These are phyloP conservation scores for Stemphylium vesicarium DNA, from an alignment of 2,329 filamentous ascomycete species.

Conservation along the genomic window DNA sequence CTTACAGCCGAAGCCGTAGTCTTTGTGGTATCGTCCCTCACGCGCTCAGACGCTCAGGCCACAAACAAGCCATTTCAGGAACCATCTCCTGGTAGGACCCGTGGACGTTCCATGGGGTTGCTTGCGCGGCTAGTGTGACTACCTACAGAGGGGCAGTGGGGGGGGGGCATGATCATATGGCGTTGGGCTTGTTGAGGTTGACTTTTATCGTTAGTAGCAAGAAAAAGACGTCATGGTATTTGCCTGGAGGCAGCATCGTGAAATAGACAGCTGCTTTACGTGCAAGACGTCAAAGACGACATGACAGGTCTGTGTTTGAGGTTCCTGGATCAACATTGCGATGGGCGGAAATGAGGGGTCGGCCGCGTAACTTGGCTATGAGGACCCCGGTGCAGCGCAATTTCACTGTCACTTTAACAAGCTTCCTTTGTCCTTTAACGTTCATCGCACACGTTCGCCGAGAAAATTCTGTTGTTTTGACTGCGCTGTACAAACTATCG, in stretches of 20 bases:
- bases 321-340: not conserved
- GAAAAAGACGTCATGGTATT: not conserved
- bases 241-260: not conserved
- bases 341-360: conserved; percentile 16
- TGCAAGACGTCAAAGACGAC: conserved; percentile 8
- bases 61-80: conserved; percentile 18
- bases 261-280: not conserved
- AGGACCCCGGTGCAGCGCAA: conserved; percentile 2
- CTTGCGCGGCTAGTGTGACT: conserved; percentile 25
- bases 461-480: not conserved
- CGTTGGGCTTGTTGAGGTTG: too few species aligned
- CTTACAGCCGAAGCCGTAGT: conserved; percentile 20
- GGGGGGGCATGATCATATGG: not conserved
- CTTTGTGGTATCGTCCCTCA: conserved; percentile 24
- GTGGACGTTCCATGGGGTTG: conserved; percentile 24
- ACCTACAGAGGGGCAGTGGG: not conserved
- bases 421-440: not conserved
- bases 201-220: too few species aligned
- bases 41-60: conserved; percentile 22
- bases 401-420: not conserved
- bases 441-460: not conserved
- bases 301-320: not conserved
- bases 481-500: not conserved
- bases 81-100: conserved; percentile 22
- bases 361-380: conserved; percentile 12